Base-by-base conservation (phyloP, 2,329 filamentous ascomycete species). In the Aspergillus sp. region DNA sequence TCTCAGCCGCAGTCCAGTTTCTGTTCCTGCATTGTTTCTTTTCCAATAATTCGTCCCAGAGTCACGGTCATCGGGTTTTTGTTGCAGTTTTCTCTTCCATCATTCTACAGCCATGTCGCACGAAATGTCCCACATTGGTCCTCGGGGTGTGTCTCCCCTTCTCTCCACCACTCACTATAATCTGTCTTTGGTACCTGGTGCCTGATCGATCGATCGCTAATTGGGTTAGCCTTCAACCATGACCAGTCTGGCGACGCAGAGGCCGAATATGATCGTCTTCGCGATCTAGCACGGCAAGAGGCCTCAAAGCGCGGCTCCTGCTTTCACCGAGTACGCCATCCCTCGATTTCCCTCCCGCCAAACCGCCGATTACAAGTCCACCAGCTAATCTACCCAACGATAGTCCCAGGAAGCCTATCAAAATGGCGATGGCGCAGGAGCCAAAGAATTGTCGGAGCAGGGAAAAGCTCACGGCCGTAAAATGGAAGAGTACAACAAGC, bases 251-350 rank as follows among this genome's bases (percentile, higher is more conserved):
- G 73, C 54, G 77, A 83, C 46, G 75, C 81, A 43, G 90, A 97
- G 73, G 81, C 77, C 55, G 90, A 97, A 71, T 97, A 97, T 69
- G 90, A 97, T 65, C 86, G 88, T 42, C 79, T 97, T 36, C 88
- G 93, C 59, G 83, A 85, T 55, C 77, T 90, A 12, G 93, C 91
- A 12, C 83, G 88, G 51, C 76, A 82, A 58, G 90, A 95, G 74
- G 88, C 86, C 46, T 73, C 76, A 40, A 88, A 93, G 72, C 86
- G 88, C 54, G 81, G 81, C 51, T 76, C 79, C 41, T 95, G 87
- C 71, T 90, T 90, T 61, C 81, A 88, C 51, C 75, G 76, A 60
- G 85, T 88, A 72, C 43, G 43, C 39, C n/a, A 34, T 37, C 10
- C 32, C 19, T 29, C 33, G 32, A 33, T 40, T 40, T 35, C n/a